Conservation (phyloP, 148 eudicot species). For the Cornus kousa region DNA sequence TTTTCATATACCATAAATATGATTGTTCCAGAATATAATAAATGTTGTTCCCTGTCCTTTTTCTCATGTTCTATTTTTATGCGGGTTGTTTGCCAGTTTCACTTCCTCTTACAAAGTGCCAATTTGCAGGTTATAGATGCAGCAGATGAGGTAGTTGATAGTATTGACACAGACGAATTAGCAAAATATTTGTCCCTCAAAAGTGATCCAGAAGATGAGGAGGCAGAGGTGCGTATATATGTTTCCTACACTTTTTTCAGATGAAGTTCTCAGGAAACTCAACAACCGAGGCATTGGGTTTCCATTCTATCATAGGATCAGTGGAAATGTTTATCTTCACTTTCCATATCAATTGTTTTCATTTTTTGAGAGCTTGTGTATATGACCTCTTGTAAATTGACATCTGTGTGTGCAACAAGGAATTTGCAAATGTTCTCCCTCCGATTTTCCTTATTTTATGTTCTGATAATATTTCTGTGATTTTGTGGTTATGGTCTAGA, state of each 20-base stretch:
- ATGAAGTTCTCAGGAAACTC: not conserved
- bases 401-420: not conserved
- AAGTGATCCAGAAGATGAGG: constrained; percentile 89
- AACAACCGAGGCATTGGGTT: not conserved
- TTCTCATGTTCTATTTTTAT: not conserved
- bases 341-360: not conserved
- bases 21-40: not conserved
- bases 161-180: constrained; percentile 76
- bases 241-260: not conserved
- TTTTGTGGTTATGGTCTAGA: not conserved
- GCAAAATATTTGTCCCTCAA: constrained; percentile 72
- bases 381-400: not conserved
- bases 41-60: not conserved
- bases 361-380: not conserved
- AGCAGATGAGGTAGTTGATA: constrained; percentile 83
- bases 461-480: not conserved
- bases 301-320: not conserved
- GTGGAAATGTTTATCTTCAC: not conserved
- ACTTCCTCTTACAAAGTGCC: constrained; percentile 1
- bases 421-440: constrained; percentile 2
- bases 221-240: constrained; percentile 58
- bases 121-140: constrained; percentile 64
- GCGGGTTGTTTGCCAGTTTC: not conserved
- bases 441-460: not conserved
- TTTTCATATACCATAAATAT: not conserved